Base-by-base conservation (phyloP, 2,329 filamentous ascomycete genomes). In the Nemania sp. region DNA sequence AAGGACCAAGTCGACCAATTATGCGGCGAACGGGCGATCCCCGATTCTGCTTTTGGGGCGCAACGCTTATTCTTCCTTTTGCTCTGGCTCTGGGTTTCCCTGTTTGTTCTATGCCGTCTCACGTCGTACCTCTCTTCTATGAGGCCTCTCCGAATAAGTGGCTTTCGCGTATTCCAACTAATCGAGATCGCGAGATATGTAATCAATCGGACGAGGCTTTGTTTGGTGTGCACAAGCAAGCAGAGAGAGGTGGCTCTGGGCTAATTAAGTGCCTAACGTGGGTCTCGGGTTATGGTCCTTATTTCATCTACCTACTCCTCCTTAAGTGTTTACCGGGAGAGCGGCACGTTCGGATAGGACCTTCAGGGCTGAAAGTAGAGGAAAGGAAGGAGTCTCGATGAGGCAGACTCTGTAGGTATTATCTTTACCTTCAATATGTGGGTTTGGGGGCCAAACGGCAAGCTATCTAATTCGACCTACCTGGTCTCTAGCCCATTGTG, bases 1-100 rank as follows among this genome's bases (percentile, higher is more conserved):
- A 56, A 52, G 59, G 54, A 50, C 32, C n/a, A n/a, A 34, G 12
- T 43, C 5, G 20, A 11, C 64, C 62, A 64, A 64, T 66, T 59
- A 64, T 25, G 25, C 32, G 21, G 37, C n/a, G 29, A 15, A 42
- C 25, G 32, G 49, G 20, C 53, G 53, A 47, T n/a, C n/a, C 39
- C 54, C 37, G 56, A 57, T 54, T 42, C 50, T 53, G 45, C 46
- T 60, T 48, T 35, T 59, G 34, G 51, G 35, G n/a, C 40, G 45
- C 40, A 47, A 59, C 42, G 35, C 52, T 46, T 51, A 51, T 21
- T 55, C 34, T 43, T 47, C 15, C 17, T 54, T 32, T 52, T 18
- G 32, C 34, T 43, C 21, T 42, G 29, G n/a, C n/a, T n/a, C n/a
- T n/a, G n/a, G n/a, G n/a, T n/a, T n/a, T 29, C 47, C 15, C 29